Conservation (phyloP, 352 stramenopile genomes). For the Globisporangium parvum region DNA sequence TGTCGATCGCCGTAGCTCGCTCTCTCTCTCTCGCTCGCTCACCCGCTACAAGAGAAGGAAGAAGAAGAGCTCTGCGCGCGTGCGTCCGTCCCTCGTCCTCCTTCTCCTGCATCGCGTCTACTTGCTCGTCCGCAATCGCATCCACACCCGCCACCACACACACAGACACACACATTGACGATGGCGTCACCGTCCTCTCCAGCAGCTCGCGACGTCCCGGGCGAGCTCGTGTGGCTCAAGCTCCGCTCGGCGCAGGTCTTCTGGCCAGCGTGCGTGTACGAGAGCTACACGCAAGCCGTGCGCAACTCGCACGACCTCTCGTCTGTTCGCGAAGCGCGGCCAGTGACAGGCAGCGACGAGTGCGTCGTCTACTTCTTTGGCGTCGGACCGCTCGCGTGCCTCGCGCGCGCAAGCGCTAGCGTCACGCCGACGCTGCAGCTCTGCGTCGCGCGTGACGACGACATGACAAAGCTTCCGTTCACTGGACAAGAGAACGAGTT, state of each 20-base stretch:
- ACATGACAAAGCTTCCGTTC: constrained; percentile 18
- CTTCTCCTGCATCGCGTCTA: too few species aligned
- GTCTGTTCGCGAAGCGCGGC: constrained; percentile 34
- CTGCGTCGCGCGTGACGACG: constrained; percentile 36
- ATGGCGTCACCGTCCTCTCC: background rate
- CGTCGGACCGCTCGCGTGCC: constrained; percentile 31
- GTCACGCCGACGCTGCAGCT: constrained; percentile 44
- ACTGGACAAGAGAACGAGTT: constrained; percentile 22
- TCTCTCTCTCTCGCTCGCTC: too few species aligned
- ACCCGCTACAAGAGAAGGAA: too few species aligned
- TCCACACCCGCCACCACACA: background rate
- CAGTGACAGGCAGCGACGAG: constrained; percentile 57
- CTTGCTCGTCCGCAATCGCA: background rate
- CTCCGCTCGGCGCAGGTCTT: constrained; percentile 48
- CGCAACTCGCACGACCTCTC: constrained; percentile 43
- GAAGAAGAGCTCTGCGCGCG: too few species aligned
- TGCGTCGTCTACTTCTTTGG: constrained; percentile 80
- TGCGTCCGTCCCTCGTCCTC: too few species aligned
- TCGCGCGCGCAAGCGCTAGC: constrained; percentile 16
- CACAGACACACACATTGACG: background rate
- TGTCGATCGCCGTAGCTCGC: too few species aligned
- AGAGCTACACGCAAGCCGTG: constrained; percentile 38
- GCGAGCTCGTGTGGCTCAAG: constrained; percentile 37
- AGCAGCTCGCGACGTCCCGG: background rate
- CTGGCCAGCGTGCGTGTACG: constrained; percentile 70